Evolutionary conservation across 1,284 basidiomycete genomes (phyloP), one percentile per base, ranked within the genome.

Genomic region (Papiliotrema fonsecae): DNA sequence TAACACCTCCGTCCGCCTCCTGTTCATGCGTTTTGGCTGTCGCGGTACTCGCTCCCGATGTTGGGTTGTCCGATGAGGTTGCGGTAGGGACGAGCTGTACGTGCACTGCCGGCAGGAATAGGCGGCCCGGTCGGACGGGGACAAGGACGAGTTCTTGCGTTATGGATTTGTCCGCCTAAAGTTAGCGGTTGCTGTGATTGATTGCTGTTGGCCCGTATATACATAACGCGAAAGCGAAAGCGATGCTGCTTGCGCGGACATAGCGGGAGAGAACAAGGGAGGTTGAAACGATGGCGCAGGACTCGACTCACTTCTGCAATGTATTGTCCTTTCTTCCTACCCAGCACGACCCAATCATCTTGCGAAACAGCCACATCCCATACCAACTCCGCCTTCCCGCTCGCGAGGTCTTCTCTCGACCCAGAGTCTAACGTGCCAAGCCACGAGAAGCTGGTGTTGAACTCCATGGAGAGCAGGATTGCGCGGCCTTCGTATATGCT

Each of bases 331-430:
- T 66, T 65, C 54, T 72, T 70, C 45, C 57, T 57, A 18, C 70
- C 68, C 3, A 67, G 54, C 0, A 69, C 54, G 11, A 69, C 47
- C 68, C 68, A 69, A 57, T 69, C 67, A 24, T 70, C 70, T 4
- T 57, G 51, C 30, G 52, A 58, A 5, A 57, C 54, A 21, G 58
- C 54, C n/a, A 70, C 50, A 43, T 70, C 67, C 41, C 60, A 70
- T 16, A 67, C 56, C 31, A 69, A 42, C 14, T 56, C 41, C n/a
- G 37, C 40, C 16, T 27, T 25, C 3, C 19, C 18, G 32, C 21
- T 11, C 4, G n/a, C 32, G 16, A 26, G 11, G 6, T 14, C 26
- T 18, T 18, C 30, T 16, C 28, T 25, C n/a, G n/a, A n/a, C n/a
- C n/a, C n/a, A n/a, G n/a, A n/a, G 5, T 22, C 30, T 13, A 11